A percentile compares a stretch with the other conserved stretches of the same genome.
Conservation (phyloP, 441 rosid genomes). For the Populus tomentosa region DNA sequence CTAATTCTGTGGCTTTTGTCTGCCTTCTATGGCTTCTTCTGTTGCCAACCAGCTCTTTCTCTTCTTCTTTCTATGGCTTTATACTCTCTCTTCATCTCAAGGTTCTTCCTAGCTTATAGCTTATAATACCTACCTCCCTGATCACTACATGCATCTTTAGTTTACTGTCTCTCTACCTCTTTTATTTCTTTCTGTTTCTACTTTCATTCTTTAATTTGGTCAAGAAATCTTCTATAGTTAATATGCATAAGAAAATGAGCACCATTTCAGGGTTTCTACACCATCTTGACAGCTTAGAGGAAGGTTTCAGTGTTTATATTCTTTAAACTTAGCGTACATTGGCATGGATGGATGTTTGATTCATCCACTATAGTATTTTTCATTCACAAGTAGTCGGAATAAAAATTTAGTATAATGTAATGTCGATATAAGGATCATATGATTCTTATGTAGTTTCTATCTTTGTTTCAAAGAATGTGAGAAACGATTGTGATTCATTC, state of each 20-base stretch:
- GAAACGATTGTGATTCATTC: neutral
- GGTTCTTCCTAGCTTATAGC: conserved; percentile 31
- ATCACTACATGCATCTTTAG: neutral
- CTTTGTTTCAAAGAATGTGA: neutral
- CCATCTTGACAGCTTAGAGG: neutral
- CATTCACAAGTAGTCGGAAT: too few species aligned
- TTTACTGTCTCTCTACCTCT: neutral
- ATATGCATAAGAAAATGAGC: neutral
- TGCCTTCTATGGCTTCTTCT: conserved; percentile 53
- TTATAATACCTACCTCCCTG: neutral
- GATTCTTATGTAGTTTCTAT: too few species aligned
- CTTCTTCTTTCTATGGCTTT: conserved; percentile 22
- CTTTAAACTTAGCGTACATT: neutral
- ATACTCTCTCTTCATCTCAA: conserved; percentile 41
- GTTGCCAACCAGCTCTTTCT: conserved; percentile 20
- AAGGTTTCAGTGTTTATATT: neutral
- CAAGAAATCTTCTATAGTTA: neutral
- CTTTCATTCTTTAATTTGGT: neutral
- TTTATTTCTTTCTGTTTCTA: neutral
- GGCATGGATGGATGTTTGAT: neutral
- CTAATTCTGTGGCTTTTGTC: conserved; percentile 6
- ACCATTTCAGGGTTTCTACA: neutral
- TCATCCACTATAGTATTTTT: neutral
- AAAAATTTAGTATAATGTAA: neutral
- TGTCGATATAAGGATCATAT: too few species aligned